phyloP scores from a whole-genome alignment of 139 green algal species.

The Closterium sp. region DNA sequence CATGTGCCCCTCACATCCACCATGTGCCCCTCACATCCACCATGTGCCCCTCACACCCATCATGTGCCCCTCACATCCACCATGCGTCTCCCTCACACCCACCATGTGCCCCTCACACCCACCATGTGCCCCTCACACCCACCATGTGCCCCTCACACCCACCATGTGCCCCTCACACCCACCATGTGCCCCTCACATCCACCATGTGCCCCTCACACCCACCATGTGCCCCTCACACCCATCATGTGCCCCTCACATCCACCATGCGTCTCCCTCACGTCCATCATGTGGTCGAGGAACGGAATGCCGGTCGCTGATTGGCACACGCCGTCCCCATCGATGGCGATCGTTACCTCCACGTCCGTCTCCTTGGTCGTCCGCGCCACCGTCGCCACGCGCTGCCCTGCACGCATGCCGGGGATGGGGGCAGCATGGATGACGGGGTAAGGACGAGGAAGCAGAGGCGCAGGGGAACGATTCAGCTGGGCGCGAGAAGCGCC shows the following conservation, averaged over 20 bases:
- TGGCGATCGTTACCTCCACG: slow-evolving; percentile 82
- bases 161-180: no score
- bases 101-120: slow-evolving; percentile 82
- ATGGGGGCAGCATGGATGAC: not conserved
- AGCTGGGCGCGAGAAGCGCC: no score
- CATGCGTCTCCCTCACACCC: slow-evolving; percentile 81
- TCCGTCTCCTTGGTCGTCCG: slow-evolving; percentile 89
- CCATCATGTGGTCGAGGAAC: slow-evolving; percentile 99
- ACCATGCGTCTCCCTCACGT: slow-evolving; percentile 56
- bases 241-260: no score
- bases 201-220: no score
- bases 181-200: not conserved
- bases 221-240: not conserved
- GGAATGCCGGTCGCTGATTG: slow-evolving; percentile 63
- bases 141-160: no score
- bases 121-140: no score
- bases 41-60: no score
- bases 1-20: not conserved
- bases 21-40: no score
- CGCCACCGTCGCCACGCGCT: slow-evolving; percentile 49
- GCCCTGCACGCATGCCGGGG: not conserved
- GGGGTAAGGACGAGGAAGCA: not conserved
- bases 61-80: slow-evolving; percentile 68
- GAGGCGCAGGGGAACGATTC: not conserved
- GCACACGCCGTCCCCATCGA: slow-evolving; percentile 90